Conservation (phyloP, 805 yeast species). For the Teunomyces panamensis region DNA sequence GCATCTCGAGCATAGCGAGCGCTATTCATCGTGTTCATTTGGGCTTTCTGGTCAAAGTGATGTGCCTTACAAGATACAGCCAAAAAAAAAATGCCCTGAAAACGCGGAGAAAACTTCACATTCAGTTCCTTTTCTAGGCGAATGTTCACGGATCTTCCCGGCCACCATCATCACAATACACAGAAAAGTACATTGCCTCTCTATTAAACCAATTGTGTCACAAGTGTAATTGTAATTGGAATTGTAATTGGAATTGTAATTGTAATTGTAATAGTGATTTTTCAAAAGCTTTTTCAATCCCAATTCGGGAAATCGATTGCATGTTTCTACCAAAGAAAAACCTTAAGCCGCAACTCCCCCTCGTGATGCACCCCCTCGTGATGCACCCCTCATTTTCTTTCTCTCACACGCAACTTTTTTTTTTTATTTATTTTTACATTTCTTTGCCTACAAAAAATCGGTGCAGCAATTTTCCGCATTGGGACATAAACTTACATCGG, state of each 20-base stretch:
- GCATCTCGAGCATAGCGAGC: slow-evolving; percentile 28
- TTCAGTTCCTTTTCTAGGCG: not conserved
- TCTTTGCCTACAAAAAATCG: not conserved
- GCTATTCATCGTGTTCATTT: slow-evolving; percentile 12
- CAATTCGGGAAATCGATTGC: no score
- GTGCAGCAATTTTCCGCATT: slow-evolving; percentile 1
- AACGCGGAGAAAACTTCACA: slow-evolving; percentile 1
- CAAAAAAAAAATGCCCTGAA: not conserved
- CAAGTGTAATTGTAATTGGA: no score
- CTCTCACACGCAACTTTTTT: not conserved
- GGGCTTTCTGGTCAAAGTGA: not conserved
- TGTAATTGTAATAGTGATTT: no score
- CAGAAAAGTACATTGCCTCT: no score
- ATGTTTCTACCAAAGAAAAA: no score
- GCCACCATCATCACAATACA: not conserved
- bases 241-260: no score
- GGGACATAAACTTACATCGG: not conserved
- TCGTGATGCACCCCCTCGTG: no score
- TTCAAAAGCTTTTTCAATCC: no score
- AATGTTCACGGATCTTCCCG: not conserved
- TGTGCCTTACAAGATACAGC: not conserved
- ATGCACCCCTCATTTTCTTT: no score
- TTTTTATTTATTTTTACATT: not conserved
- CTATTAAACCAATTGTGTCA: no score
- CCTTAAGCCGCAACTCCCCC: no score